Base-by-base conservation (phyloP, 805 yeast species). In the Ogataea haglerorum region DNA sequence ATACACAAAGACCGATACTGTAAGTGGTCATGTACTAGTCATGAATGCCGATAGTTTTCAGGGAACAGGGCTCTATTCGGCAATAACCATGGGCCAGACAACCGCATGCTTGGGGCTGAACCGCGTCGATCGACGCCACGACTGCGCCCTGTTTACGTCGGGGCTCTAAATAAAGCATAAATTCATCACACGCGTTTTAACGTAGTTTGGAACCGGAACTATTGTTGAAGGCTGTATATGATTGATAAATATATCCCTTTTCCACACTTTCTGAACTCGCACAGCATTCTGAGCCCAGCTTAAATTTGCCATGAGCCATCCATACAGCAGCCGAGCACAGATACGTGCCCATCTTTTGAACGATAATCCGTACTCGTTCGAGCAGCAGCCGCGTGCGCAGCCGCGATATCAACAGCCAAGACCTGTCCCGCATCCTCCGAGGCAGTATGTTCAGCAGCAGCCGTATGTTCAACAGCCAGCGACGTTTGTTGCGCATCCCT, bases 281-380 rank as follows among this genome's bases (percentile, higher is more conserved):
- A 29, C 15, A 36, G 5, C 10, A 5, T 28, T 9, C 19, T 17
- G 9, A 13, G 6, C 4, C 31, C 31, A 17, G 8, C 10, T 30
- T 24, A 9, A 13, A 2, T 37, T 37, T 22, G n/a, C 17, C 10
- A 50, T 47, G 52, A 40, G 44, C 35, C 46, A 47, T 32, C 51
- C 40, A 24, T 42, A 40, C 13, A 34, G 43, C 49, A 52, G 42
- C 13, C 55, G 53, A 31, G 42, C 59, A 24, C 57, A 56, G 18
- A 6, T 56, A 2, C 52, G 60, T 32, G 54, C 57, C 16, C 48
- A 57, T 38, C 41, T 57, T 5, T 23, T 57, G 32, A 51, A 48
- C 36, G 59, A 52, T 10, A 27, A 30, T 34, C 30, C 36, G 30
- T 35, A 40, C 17, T 22, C 41, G 16, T 10, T 35, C 36, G 13